Evolutionary conservation across 257 asterid genomes (phyloP).

Genomic region (Rhazya stricta): DNA sequence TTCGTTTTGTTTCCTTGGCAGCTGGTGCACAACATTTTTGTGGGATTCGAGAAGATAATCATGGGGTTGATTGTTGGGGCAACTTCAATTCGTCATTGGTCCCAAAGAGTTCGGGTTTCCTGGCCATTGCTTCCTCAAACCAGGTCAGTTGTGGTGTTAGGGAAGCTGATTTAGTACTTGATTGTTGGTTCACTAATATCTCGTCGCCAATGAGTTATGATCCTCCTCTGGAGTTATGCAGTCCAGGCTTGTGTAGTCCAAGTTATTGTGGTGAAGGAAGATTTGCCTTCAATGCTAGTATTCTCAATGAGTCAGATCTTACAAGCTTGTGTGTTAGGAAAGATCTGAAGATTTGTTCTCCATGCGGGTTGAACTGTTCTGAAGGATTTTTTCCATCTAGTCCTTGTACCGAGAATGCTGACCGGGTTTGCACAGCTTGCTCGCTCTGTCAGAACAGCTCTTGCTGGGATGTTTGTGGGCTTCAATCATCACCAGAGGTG

Average conservation of each 20-base stretch:
- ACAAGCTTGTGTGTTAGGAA: conserved; percentile 70
- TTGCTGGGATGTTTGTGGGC: conserved; percentile 59
- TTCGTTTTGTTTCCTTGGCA: conserved; percentile 55
- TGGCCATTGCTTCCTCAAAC: conserved; percentile 71
- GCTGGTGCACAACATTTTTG: conserved; percentile 77
- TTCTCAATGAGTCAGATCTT: conserved; percentile 74
- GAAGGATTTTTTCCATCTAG: conserved; percentile 80
- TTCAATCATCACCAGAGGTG: conserved; percentile 32
- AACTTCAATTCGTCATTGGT: conserved; percentile 56
- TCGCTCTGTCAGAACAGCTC: conserved; percentile 89
- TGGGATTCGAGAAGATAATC: conserved; percentile 77
- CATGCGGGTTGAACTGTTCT: conserved; percentile 71
- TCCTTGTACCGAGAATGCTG: conserved; percentile 56
- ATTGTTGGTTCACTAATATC: conserved; percentile 65
- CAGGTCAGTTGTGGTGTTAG: conserved; percentile 72
- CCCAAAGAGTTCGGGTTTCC: conserved; percentile 80
- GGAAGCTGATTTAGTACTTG: conserved; percentile 82
- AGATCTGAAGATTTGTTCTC: conserved; percentile 75
- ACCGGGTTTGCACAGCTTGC: conserved; percentile 86
- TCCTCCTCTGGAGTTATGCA: conserved; percentile 92
- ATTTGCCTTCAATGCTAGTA: conserved; percentile 88
- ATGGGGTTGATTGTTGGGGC: conserved; percentile 90
- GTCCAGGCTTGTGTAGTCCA: conserved; percentile 77
- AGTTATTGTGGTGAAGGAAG: conserved; percentile 51
- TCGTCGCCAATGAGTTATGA: conserved; percentile 42